Percentiles rank a stretch among this genome's conserved stretches.
Evolutionary conservation across 2,329 filamentous ascomycete genomes (phyloP).

Genomic region (Pseudocercospora vitis): DNA sequence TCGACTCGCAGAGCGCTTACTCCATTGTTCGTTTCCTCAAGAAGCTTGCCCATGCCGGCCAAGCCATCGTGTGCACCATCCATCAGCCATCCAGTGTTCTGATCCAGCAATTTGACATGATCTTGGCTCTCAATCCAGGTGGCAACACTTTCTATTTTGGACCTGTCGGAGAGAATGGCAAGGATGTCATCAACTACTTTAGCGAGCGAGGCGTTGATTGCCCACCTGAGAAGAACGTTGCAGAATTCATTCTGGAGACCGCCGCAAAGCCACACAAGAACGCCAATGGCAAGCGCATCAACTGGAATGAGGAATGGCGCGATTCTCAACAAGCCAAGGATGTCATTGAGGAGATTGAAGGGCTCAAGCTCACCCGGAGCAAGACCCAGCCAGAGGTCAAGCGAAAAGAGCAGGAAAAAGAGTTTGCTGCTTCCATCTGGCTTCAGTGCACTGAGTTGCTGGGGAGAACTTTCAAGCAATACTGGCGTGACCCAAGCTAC

Average conservation of each 20-base stretch:
- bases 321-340: slow-evolving; percentile 61
- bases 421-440: slow-evolving; percentile 64
- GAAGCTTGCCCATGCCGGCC: slow-evolving; percentile 65
- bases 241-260: slow-evolving; percentile 66
- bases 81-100: slow-evolving; percentile 70
- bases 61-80: slow-evolving; percentile 73
- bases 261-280: slow-evolving; percentile 58
- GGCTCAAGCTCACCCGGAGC: slow-evolving; percentile 60
- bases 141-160: slow-evolving; percentile 75
- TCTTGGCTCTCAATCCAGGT: slow-evolving; percentile 66
- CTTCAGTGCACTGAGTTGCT: slow-evolving; percentile 67
- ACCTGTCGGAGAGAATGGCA: slow-evolving; percentile 66
- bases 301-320: slow-evolving; percentile 76
- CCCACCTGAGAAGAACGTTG: slow-evolving; percentile 65
- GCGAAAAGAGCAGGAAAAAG: slow-evolving; percentile 42
- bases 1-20: slow-evolving; percentile 68
- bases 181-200: slow-evolving; percentile 67
- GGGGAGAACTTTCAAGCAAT: slow-evolving; percentile 67
- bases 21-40: slow-evolving; percentile 68
- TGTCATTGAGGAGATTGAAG: slow-evolving; percentile 65
- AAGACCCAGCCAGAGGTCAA: slow-evolving; percentile 39
- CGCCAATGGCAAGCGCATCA: slow-evolving; percentile 56
- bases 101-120: slow-evolving; percentile 72
- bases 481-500: slow-evolving; percentile 69
- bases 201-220: slow-evolving; percentile 64